Base-by-base conservation (phyloP, 192 early-diverging fungal species). In the Gorgonomyces haynaldii region DNA sequence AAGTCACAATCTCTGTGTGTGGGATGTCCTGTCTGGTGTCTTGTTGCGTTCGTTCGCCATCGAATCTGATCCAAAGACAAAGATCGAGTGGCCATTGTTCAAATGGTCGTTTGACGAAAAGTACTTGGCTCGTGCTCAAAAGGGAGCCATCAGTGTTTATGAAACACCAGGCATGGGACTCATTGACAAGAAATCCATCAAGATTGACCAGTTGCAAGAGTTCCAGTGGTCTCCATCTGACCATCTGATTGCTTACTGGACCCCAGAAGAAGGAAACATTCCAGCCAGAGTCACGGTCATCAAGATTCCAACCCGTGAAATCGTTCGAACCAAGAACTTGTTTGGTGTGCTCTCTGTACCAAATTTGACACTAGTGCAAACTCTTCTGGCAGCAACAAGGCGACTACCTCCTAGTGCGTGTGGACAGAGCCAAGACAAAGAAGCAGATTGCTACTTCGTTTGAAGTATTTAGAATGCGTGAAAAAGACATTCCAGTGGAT, bases 401-500 rank as follows among this genome's bases (percentile, higher is more conserved):
- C 50, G 77, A 91, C 37, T 89, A 86, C 66, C 70, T 98, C 27
- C 82, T 86, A 27, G 93, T 96, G 64, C 82, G 82, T 56, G 93
- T 97, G 22, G 88, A 92, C 52, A 81, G 89, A 43, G 84, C 82
- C 38, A 90, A 91, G 69, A 87, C 88, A 45, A 96, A 96, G 66
- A 96, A 89, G 72, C 65, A 71, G 4, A 83, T 76, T 25, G 82
- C 72, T 56, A 82, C 88, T 56, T 92, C 91, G 62, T 65, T 98
- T 39, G 96, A 98, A 72, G 81, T 98, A 46, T 96, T 98, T 83
- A 79, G 86, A 41, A 60, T 89, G 3, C 66, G 74, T 50, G 91
- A 98, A 66, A 84, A 84, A 61, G 87, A 86, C 42, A 79, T 96
- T 53, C 96, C 96, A n/a, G 88, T 96, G 19, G 96, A 98, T 53